Evolutionary conservation across 2,329 filamentous ascomycete species (phyloP).

Genomic region (Huntiella decipiens): DNA sequence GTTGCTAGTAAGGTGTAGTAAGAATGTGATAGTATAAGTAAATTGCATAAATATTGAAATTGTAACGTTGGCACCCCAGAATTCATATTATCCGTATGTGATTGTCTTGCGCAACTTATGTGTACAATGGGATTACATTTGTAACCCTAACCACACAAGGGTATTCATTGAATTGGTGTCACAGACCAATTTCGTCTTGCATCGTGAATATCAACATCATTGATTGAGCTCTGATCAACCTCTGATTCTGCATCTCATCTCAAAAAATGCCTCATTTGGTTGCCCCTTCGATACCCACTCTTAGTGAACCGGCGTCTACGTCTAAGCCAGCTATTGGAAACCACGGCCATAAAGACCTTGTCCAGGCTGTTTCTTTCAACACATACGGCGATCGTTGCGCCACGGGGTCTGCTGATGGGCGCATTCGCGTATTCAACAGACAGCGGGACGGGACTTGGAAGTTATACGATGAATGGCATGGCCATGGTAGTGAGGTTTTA

Average conservation of each 20-base stretch:
- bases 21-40: neutral
- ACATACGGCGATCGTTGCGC: constrained; percentile 81
- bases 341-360: constrained; percentile 60
- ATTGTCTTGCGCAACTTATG: too few species aligned
- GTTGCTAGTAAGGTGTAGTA: constrained; percentile 15
- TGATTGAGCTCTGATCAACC: neutral
- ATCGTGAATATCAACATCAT: neutral
- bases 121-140: too few species aligned
- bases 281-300: constrained; percentile 8
- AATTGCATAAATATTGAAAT: constrained; percentile 11
- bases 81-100: too few species aligned
- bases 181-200: neutral
- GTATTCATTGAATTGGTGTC: neutral
- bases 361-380: constrained; percentile 77
- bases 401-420: constrained; percentile 80
- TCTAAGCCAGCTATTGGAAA: constrained; percentile 38
- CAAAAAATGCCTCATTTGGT: constrained; percentile 11
- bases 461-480: constrained; percentile 71
- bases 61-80: neutral
- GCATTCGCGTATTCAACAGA: constrained; percentile 76
- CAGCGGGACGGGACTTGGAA: constrained; percentile 62
- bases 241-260: neutral
- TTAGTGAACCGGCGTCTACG: constrained; percentile 29
- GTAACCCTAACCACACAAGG: neutral
- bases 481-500: constrained; percentile 75